Conservation (phyloP, 2,329 filamentous ascomycete genomes). For the Byssochlamys sp. region DNA sequence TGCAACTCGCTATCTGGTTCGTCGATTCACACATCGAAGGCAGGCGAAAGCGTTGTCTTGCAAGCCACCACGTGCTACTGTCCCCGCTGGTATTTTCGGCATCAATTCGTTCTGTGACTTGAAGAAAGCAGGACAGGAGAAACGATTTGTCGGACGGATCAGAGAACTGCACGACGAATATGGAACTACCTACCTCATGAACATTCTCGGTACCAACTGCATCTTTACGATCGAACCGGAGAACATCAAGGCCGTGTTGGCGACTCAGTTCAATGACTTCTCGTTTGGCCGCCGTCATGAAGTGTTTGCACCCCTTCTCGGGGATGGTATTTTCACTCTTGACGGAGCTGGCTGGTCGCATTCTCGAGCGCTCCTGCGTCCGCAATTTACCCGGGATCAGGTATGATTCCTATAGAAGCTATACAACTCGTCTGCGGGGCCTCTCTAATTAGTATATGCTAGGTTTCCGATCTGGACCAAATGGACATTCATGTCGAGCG, state of each 20-base stretch:
- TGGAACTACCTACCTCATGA: neutral
- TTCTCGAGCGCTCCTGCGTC: conserved; percentile 35
- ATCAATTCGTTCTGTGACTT: neutral
- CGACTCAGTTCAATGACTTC: conserved; percentile 6
- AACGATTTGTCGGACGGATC: neutral
- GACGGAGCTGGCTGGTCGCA: conserved; percentile 42
- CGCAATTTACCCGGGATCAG: conserved; percentile 40
- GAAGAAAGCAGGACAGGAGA: neutral
- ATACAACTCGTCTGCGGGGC: neutral
- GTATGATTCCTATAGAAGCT: neutral
- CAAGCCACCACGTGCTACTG: neutral
- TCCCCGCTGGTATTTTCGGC: neutral
- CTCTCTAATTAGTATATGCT: conserved; percentile 15
- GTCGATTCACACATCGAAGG: neutral
- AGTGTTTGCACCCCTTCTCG: conserved; percentile 34
- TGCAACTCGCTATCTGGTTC: neutral
- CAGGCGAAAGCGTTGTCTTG: neutral
- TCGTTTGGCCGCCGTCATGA: conserved; percentile 8
- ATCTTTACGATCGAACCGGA: neutral
- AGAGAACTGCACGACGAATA: neutral
- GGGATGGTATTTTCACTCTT: conserved; percentile 41
- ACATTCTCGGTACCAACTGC: neutral
- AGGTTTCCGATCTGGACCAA: conserved; percentile 45
- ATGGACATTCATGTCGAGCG: conserved; percentile 53
- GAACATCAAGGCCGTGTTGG: neutral